Evolutionary conservation across 345 rosid species (phyloP).

Genomic region (Lumnitzera littorea): DNA sequence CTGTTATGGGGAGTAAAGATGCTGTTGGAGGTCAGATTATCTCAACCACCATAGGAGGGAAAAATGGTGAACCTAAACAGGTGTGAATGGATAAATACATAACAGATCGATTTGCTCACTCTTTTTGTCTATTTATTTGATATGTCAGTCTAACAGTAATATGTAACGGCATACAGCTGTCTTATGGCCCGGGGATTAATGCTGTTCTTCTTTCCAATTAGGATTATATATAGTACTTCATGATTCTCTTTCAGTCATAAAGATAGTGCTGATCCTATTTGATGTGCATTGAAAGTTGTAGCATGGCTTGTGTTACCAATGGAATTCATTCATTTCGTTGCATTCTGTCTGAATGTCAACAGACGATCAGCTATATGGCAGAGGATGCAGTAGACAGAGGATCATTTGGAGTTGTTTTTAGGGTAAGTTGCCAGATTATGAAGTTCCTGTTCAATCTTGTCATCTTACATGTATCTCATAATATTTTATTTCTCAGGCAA

Average conservation of each 20-base stretch:
- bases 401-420: conserved; percentile 77
- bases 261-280: too few species aligned
- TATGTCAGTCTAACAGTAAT: not conserved
- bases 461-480: not conserved
- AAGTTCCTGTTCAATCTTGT: not conserved
- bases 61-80: conserved; percentile 82
- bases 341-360: conserved; percentile 11
- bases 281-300: not conserved
- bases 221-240: too few species aligned
- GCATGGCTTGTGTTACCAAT: not conserved
- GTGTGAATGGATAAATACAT: conserved; percentile 13
- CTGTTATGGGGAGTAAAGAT: conserved; percentile 51
- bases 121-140: too few species aligned
- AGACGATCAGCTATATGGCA: conserved; percentile 88
- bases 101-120: too few species aligned
- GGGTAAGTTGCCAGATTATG: conserved; percentile 28
- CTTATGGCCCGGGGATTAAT: not conserved
- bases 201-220: too few species aligned
- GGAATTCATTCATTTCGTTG: not conserved
- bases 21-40: conserved; percentile 69
- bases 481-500: conserved; percentile 40
- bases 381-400: conserved; percentile 80
- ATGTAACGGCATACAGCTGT: not conserved
- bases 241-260: too few species aligned
- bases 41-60: conserved; percentile 75